Evolutionary conservation across 257 asterid genomes (phyloP).

Genomic region (Fraxinus pennsylvanica): DNA sequence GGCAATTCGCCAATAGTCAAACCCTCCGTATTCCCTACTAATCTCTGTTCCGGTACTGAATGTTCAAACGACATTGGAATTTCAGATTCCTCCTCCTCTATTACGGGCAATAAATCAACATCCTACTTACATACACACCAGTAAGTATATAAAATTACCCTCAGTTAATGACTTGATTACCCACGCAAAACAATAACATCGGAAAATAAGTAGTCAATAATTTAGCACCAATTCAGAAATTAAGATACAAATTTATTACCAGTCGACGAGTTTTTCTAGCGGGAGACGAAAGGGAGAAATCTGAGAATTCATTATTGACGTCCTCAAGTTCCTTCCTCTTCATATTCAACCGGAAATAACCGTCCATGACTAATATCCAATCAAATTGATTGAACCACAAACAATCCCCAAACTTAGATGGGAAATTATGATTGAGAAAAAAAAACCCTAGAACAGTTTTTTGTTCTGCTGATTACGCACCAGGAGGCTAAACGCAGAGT

Average conservation of each 20-base stretch:
- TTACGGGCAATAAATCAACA: conserved; percentile 64
- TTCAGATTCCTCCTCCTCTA: conserved; percentile 60
- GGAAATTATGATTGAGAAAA: not conserved
- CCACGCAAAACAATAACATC: not conserved
- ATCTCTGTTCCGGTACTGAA: conserved; percentile 25
- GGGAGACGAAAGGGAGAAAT: conserved; percentile 69
- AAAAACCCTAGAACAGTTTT: not conserved
- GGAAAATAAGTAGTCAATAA: not conserved
- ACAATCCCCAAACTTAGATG: not conserved
- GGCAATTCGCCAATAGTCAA: conserved; percentile 70
- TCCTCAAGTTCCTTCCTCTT: conserved; percentile 74
- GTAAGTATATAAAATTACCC: not conserved
- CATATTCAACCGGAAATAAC: conserved; percentile 41
- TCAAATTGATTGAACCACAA: not conserved
- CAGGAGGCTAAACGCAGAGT: no score
- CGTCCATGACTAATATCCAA: conserved; percentile 31
- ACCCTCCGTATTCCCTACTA: conserved; percentile 34
- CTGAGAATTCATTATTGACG: conserved; percentile 60
- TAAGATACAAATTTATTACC: conserved; percentile 36
- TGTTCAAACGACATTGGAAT: conserved; percentile 41
- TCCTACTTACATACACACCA: conserved; percentile 41
- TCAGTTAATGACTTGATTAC: not conserved
- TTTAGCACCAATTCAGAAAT: not conserved
- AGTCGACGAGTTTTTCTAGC: conserved; percentile 83
- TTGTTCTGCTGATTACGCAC: not conserved